Evolutionary conservation across 306 rosid genomes (phyloP).

Genomic region (Corylus avellana): DNA sequence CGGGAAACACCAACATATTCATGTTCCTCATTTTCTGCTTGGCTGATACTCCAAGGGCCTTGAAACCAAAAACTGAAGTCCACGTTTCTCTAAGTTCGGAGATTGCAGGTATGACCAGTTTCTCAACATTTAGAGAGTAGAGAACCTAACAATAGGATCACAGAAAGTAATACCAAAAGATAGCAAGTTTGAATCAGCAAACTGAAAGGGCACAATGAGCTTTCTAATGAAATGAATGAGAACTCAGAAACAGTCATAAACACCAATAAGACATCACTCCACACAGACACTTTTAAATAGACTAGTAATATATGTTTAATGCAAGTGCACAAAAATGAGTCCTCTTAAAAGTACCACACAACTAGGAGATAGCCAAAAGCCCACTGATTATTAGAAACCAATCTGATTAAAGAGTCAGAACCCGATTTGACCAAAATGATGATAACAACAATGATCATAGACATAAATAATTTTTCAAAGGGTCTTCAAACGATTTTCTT

Average conservation of each 20-base stretch:
- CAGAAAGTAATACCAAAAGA: neutral
- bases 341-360: neutral
- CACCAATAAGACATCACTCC: neutral
- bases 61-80: slow-evolving; percentile 86
- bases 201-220: slow-evolving; percentile 17
- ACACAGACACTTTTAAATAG: neutral
- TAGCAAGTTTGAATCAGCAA: slow-evolving; percentile 29
- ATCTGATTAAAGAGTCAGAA: neutral
- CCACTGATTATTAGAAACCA: neutral
- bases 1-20: slow-evolving; percentile 84
- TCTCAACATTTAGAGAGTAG: slow-evolving; percentile 70
- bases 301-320: neutral
- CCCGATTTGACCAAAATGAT: neutral
- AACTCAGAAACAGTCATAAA: neutral
- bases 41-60: slow-evolving; percentile 56
- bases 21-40: slow-evolving; percentile 57
- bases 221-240: neutral
- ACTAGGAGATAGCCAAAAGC: neutral
- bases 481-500: neutral
- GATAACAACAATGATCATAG: neutral
- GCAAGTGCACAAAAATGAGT: neutral
- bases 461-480: neutral
- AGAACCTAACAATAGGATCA: slow-evolving; percentile 58
- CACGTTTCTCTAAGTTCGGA: slow-evolving; percentile 77
- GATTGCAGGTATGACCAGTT: slow-evolving; percentile 89